phyloP scores from a whole-genome alignment of 306 rosid genomes.

The Cucumis cinereus region DNA sequence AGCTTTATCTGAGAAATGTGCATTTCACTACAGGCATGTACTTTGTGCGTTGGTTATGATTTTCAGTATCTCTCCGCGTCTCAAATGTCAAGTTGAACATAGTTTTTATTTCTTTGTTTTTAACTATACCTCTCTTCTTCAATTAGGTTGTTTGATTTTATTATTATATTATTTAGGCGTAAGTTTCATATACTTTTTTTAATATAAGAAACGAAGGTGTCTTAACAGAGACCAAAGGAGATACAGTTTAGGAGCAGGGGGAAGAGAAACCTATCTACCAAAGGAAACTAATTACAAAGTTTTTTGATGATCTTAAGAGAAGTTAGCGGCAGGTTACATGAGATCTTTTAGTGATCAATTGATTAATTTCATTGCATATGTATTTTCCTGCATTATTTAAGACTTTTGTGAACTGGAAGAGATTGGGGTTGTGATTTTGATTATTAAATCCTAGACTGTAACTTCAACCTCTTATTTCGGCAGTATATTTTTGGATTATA shows the following conservation, averaged over 20 bases:
- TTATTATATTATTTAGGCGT: neutral
- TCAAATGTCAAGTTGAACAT: neutral
- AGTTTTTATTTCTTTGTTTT: neutral
- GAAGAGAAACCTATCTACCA: too few relatives aligned
- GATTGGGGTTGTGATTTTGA: neutral
- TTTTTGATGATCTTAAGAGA: neutral
- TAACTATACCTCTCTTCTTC: neutral
- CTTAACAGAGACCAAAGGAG: too few relatives aligned
- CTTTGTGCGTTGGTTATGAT: neutral
- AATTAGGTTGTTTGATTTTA: neutral
- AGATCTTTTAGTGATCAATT: neutral
- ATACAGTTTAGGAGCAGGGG: too few relatives aligned
- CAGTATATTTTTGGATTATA: neutral
- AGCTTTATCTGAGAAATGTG: neutral
- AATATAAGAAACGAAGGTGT: too few relatives aligned
- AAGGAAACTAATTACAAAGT: too few relatives aligned
- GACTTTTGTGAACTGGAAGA: neutral
- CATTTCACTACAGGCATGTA: neutral
- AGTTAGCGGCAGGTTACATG: neutral
- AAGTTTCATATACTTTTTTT: neutral
- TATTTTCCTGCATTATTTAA: neutral
- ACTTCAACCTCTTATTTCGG: neutral
- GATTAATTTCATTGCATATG: too few relatives aligned
- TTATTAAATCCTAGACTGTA: neutral
- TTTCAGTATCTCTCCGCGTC: neutral